A percentile compares a stretch with the other conserved stretches of the same genome.
phyloP scores from a whole-genome alignment of 352 stramenopile genomes.

The Phytophthora tentaculata region DNA sequence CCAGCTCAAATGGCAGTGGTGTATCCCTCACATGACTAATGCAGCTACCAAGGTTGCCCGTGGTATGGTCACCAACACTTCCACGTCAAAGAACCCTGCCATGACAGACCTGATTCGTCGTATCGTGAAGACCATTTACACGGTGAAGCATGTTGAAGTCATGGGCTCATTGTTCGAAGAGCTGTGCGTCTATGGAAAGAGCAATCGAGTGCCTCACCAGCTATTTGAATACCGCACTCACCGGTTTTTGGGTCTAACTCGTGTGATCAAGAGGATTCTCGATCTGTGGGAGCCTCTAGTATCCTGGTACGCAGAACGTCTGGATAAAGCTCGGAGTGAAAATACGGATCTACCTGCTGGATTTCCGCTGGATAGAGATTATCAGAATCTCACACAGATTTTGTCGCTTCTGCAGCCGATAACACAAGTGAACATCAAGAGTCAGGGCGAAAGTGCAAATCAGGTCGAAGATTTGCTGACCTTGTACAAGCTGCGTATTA shows the following conservation, averaged over 20 bases:
- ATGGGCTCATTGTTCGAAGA: neutral
- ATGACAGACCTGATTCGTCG: neutral
- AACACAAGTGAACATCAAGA: neutral
- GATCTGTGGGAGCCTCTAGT: neutral
- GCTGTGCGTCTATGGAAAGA: neutral
- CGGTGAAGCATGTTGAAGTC: neutral
- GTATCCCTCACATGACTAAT: conserved; percentile 14
- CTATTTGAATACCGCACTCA: neutral
- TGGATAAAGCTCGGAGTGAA: neutral
- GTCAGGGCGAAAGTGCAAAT: neutral
- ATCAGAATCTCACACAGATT: neutral
- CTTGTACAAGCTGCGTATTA: neutral
- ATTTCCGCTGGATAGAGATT: neutral
- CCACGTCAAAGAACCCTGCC: neutral
- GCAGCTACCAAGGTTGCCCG: conserved; percentile 10
- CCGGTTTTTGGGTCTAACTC: neutral
- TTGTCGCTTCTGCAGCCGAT: neutral
- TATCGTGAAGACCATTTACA: neutral
- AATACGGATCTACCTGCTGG: neutral
- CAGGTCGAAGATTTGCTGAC: neutral
- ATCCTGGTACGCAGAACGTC: neutral
- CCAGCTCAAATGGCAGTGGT: neutral
- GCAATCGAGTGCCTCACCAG: neutral
- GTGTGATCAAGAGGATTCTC: neutral
- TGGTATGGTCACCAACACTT: neutral